A percentile compares a stretch with the other conserved stretches of the same genome.
Evolutionary conservation across 139 green algal genomes (phyloP).

Genomic region (Spirogloea muscicola): DNA sequence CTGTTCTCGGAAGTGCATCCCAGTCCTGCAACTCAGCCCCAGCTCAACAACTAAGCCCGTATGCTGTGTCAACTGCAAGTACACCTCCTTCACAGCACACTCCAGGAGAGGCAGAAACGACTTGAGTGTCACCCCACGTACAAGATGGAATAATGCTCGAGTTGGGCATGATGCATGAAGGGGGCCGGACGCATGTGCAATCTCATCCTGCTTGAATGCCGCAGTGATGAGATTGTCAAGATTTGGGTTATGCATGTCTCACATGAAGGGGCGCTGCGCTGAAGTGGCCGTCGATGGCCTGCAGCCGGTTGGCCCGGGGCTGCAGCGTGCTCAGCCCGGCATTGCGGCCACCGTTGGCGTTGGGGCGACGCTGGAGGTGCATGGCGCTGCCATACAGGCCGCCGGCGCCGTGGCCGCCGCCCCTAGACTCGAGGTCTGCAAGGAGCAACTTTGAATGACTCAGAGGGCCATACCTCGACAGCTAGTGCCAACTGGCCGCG

Average conservation of each 20-base stretch:
- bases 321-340: conserved; percentile 5
- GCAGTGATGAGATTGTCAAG: neutral
- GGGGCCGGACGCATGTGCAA: too few species aligned
- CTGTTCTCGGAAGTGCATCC: neutral
- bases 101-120: neutral
- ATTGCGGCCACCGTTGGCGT: conserved; percentile 8
- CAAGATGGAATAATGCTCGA: neutral
- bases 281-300: conserved; percentile 3
- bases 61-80: neutral
- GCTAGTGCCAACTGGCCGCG: neutral
- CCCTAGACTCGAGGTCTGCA: conserved; percentile 34
- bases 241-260: neutral
- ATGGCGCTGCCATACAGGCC: conserved; percentile 17
- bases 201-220: too few species aligned
- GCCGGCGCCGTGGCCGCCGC: neutral
- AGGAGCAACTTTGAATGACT: conserved; percentile 15
- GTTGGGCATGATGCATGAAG: too few species aligned
- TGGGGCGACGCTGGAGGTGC: conserved; percentile 26
- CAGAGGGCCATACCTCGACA: neutral
- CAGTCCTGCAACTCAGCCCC: conserved; percentile 18
- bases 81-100: neutral
- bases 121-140: conserved; percentile 5
- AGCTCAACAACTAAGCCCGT: neutral
- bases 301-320: conserved; percentile 29
- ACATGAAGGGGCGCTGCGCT: conserved; percentile 25